Conservation (phyloP, 2,329 filamentous ascomycete species). For the Epicoccum nigrum region DNA sequence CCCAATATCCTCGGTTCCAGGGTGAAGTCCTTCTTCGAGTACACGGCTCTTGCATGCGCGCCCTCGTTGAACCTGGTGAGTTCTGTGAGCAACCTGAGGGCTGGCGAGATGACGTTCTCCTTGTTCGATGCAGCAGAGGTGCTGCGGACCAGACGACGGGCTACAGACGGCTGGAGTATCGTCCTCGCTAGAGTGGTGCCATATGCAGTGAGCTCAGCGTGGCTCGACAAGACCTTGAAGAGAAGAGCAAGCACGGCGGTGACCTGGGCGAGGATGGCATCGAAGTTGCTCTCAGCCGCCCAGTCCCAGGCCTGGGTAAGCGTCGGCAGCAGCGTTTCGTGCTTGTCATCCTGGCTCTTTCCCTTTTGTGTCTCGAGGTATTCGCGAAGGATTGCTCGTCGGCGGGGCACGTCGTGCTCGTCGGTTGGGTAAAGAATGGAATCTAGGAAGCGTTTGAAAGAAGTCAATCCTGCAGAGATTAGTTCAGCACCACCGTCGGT, state of each 20-base stretch:
- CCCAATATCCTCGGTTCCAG: slow-evolving; percentile 74
- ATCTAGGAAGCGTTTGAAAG: slow-evolving; percentile 75
- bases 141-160: slow-evolving; percentile 79
- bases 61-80: slow-evolving; percentile 87
- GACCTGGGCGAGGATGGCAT: slow-evolving; percentile 79
- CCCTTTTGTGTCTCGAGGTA: slow-evolving; percentile 69
- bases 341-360: slow-evolving; percentile 58
- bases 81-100: slow-evolving; percentile 83
- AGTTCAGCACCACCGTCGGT: slow-evolving; percentile 5
- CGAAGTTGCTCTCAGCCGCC: slow-evolving; percentile 78
- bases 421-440: slow-evolving; percentile 61
- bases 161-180: slow-evolving; percentile 78
- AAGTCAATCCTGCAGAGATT: slow-evolving; percentile 62
- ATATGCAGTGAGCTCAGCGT: slow-evolving; percentile 75
- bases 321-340: slow-evolving; percentile 72
- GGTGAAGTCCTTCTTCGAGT: slow-evolving; percentile 77
- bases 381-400: slow-evolving; percentile 68
- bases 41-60: slow-evolving; percentile 75
- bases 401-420: slow-evolving; percentile 54
- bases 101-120: slow-evolving; percentile 87
- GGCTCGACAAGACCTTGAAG: slow-evolving; percentile 75
- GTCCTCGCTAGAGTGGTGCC: slow-evolving; percentile 81
- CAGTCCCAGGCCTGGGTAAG: slow-evolving; percentile 89
- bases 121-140: slow-evolving; percentile 81
- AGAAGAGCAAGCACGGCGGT: slow-evolving; percentile 82